These are phyloP conservation scores for Cucumis melo DNA, from an alignment of 306 rosid genomes.

Conservation along the genomic window DNA sequence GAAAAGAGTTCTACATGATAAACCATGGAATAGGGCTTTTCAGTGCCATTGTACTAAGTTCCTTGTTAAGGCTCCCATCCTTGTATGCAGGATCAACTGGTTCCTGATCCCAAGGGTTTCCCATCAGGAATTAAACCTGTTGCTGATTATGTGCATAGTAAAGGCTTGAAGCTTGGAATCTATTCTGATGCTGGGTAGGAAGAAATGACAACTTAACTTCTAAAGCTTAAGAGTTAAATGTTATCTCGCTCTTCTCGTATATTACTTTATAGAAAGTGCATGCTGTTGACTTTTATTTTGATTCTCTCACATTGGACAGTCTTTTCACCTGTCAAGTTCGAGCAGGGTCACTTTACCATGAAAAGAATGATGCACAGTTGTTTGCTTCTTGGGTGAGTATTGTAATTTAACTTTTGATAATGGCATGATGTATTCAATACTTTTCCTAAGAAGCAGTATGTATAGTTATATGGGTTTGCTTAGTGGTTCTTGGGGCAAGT, in stretches of 20 bases:
- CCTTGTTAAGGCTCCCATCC: constrained; percentile 19
- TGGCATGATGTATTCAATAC: background rate
- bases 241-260: background rate
- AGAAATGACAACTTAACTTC: constrained; percentile 14
- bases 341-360: constrained; percentile 83
- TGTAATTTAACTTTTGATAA: constrained; percentile 5
- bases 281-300: constrained; percentile 8
- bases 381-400: constrained; percentile 94
- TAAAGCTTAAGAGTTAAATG: constrained; percentile 8
- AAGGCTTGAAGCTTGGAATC: constrained; percentile 88
- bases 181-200: constrained; percentile 97
- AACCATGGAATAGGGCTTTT: background rate
- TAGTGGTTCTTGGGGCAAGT: background rate
- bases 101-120: constrained; percentile 54
- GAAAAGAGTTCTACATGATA: background rate
- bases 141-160: constrained; percentile 72
- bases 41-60: background rate
- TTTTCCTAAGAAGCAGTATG: background rate
- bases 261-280: background rate
- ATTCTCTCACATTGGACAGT: constrained; percentile 29
- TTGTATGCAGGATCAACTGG: constrained; percentile 51
- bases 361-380: constrained; percentile 56
- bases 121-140: constrained; percentile 90
- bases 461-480: background rate
- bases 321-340: constrained; percentile 83